phyloP scores from a whole-genome alignment of 176 grass and related monocot genomes.

The Zizania latifolia region DNA sequence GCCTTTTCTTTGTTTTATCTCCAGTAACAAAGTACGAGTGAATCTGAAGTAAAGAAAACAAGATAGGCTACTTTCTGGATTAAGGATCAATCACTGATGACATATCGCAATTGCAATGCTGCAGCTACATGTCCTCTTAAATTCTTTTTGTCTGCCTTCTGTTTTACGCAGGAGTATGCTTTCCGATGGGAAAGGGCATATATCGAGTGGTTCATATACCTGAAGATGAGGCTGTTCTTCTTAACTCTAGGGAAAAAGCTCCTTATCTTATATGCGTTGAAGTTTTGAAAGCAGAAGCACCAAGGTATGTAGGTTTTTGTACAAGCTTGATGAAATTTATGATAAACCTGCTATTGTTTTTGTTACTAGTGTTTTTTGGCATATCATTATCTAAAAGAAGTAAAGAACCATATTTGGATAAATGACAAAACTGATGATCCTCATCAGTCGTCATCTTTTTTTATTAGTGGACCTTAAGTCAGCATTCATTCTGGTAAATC shows the following conservation, averaged over 20 bases:
- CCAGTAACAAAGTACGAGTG: neutral
- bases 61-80: neutral
- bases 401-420: neutral
- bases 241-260: constrained; percentile 98
- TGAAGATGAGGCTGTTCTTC: constrained; percentile 87
- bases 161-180: constrained; percentile 72
- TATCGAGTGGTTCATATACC: constrained; percentile 94
- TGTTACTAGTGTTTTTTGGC: neutral
- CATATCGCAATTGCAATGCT: neutral
- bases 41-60: constrained; percentile 17
- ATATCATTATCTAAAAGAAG: neutral
- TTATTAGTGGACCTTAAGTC: constrained; percentile 8
- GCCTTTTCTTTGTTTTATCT: neutral
- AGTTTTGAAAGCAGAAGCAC: constrained; percentile 90
- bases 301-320: constrained; percentile 48
- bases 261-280: constrained; percentile 99
- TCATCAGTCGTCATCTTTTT: neutral
- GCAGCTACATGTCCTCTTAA: constrained; percentile 10
- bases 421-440: neutral
- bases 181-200: constrained; percentile 97
- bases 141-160: constrained; percentile 20
- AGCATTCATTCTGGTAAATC: neutral
- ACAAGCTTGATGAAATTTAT: neutral
- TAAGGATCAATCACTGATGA: neutral
- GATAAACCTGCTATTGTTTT: neutral